Percentiles rank a stretch among this genome's conserved stretches.
Evolutionary conservation across 1,139 yeast genomes (phyloP).

Genomic region (Zygoascus sp.): DNA sequence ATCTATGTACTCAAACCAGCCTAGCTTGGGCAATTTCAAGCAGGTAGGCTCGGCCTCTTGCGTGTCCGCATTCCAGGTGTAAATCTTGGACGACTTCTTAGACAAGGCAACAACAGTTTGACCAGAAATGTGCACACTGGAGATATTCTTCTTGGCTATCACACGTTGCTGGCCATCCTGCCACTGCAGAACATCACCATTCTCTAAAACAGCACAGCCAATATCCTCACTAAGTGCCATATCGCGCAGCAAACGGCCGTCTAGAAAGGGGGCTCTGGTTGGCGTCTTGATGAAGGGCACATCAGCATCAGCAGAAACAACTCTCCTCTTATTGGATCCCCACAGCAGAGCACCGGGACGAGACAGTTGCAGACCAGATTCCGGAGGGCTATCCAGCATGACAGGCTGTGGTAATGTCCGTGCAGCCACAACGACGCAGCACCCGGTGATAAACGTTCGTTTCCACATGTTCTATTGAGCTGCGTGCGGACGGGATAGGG

Average conservation of each 20-base stretch:
- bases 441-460: conserved; percentile 4
- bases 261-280: conserved; percentile 57
- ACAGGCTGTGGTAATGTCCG: conserved; percentile 4
- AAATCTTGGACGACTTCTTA: conserved; percentile 40
- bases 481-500: no score
- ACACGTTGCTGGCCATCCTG: conserved; percentile 36
- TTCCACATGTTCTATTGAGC: conserved; percentile 12
- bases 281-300: conserved; percentile 48
- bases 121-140: conserved; percentile 47
- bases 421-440: conserved; percentile 3
- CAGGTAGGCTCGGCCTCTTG: conserved; percentile 3
- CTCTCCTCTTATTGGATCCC: conserved; percentile 45
- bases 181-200: conserved; percentile 78
- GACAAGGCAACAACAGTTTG: conserved; percentile 55
- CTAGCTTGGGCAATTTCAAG: conserved; percentile 26
- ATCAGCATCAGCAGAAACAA: conserved; percentile 39
- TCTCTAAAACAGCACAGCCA: conserved; percentile 53
- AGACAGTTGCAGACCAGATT: background rate
- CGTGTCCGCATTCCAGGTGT: conserved; percentile 18
- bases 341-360: conserved; percentile 51
- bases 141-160: conserved; percentile 44
- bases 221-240: conserved; percentile 51
- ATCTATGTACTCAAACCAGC: conserved; percentile 45
- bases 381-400: background rate
- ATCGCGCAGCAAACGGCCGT: conserved; percentile 54